Conservation (phyloP, 495 filamentous ascomycete species). For the Daldinia loculata region DNA sequence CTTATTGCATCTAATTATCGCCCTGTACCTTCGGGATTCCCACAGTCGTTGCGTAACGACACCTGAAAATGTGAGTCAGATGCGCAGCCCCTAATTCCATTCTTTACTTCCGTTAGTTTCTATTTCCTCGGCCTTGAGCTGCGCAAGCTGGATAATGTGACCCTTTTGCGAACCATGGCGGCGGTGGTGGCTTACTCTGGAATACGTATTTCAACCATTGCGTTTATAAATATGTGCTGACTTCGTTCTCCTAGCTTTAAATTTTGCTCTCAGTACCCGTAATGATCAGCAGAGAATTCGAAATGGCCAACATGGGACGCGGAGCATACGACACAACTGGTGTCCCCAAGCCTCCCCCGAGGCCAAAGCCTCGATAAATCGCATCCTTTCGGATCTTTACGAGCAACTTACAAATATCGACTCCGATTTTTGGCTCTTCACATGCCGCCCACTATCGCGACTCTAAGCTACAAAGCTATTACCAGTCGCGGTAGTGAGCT, state of each 20-base stretch:
- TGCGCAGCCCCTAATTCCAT: slow-evolving; percentile 37
- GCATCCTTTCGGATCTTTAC: slow-evolving; percentile 12
- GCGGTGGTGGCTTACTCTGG: slow-evolving; percentile 30
- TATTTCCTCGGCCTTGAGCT: slow-evolving; percentile 33
- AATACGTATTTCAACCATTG: slow-evolving; percentile 42
- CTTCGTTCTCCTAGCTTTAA: slow-evolving; percentile 13
- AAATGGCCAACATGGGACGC: slow-evolving; percentile 61
- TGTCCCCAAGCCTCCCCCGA: slow-evolving; percentile 61
- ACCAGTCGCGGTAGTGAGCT: slow-evolving; percentile 10
- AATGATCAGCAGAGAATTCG: slow-evolving; percentile 60
- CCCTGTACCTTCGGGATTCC: slow-evolving; percentile 41
- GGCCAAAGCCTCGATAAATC: slow-evolving; percentile 61
- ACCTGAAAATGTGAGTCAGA: slow-evolving; percentile 57
- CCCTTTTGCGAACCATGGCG: slow-evolving; percentile 32
- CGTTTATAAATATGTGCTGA: slow-evolving; percentile 10
- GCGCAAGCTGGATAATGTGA: slow-evolving; percentile 26
- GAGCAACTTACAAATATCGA: slow-evolving; percentile 7
- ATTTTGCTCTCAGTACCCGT: slow-evolving; percentile 23
- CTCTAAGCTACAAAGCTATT: not conserved
- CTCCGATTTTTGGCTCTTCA: slow-evolving; percentile 3
- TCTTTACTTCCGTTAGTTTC: slow-evolving; percentile 25
- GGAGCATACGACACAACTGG: slow-evolving; percentile 67
- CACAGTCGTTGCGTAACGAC: slow-evolving; percentile 45
- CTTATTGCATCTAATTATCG: slow-evolving; percentile 35
- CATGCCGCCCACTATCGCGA: not conserved